Base-by-base conservation (phyloP, 208 protist genomes). In the Leishmania aethiopica region DNA sequence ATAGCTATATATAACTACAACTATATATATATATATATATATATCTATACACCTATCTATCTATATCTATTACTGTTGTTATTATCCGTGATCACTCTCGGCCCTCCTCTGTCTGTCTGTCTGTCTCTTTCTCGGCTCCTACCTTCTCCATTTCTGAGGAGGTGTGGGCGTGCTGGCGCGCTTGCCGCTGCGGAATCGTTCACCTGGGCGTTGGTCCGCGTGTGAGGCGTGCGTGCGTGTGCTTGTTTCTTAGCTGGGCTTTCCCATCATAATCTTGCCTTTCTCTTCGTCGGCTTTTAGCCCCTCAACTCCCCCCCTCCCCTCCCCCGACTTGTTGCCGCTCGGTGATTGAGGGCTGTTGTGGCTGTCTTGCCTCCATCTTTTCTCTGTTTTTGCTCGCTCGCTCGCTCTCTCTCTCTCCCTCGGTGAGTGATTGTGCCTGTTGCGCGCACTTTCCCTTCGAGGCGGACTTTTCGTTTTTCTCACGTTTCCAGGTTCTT, bases 401-500 rank as follows among this genome's bases (percentile, higher is more conserved):
- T 32, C 25, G 6, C 57, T 32, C 28, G 5, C 13, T 32, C 28
- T 59, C 53, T 32, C 28, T 59, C 53, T 25, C 70, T 57, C 70
- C 25, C 28, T 64, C 2, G 25, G 59, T 69, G 28, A 69, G 32
- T 40, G 62, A 40, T 10, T 35, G 62, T 69, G 32, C 32, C 62
- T 69, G 32, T 69, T 37, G 32, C 62, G 62, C 32, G 62, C 62
- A 69, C 32, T 69, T 69, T 32, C 28, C 70, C 15, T 71, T 32
- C 3, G 45, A 81, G 32, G 35, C 47, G 40, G 70, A 49, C 37
- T 40, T 86, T 81, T 45, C 10, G 5, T 67, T 67, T 51, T 67
- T 80, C 69, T 80, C 45, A 28, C 35, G 25, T 69, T 69, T 22
- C 51, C n/a, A 28, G 37, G 8, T 69, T 17, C 32, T n/a, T 86